Percentiles rank a stretch among this genome's conserved stretches.
phyloP scores from a whole-genome alignment of 768 basidiomycete species.

The Podaxis carcinomalis region DNA sequence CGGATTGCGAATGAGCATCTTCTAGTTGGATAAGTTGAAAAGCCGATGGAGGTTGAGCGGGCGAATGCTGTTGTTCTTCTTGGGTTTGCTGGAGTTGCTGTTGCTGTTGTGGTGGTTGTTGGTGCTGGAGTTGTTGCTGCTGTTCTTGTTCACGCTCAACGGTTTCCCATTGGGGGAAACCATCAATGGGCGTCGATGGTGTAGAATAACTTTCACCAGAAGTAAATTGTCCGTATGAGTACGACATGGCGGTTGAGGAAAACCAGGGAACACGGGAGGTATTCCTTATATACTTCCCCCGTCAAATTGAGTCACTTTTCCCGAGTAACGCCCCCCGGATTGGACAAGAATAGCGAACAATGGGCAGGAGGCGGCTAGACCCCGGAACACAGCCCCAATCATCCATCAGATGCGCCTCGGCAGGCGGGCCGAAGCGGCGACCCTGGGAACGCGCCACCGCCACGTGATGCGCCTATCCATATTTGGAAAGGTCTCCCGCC shows the following conservation, averaged over 20 bases:
- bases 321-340: conserved; percentile 8
- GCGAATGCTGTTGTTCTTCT: conserved; percentile 19
- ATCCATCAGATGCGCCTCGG: conserved; percentile 19
- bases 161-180: conserved; percentile 37
- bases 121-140: conserved; percentile 29
- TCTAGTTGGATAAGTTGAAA: conserved; percentile 15
- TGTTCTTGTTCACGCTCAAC: conserved; percentile 38
- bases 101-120: conserved; percentile 28
- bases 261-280: not conserved
- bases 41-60: conserved; percentile 11
- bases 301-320: conserved; percentile 26
- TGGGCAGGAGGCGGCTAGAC: conserved; percentile 22
- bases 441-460: conserved; percentile 25
- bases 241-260: conserved; percentile 37
- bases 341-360: conserved; percentile 26
- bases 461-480: conserved; percentile 19
- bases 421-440: conserved; percentile 18
- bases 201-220: conserved; percentile 43
- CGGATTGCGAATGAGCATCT: conserved; percentile 10
- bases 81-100: conserved; percentile 24
- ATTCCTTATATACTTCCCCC: conserved; percentile 30
- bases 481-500: not conserved
- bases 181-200: conserved; percentile 42
- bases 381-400: conserved; percentile 19
- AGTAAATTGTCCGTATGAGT: conserved; percentile 39